Base-by-base conservation (phyloP, 1,139 yeast genomes). In the Suhomyces kunorum region DNA sequence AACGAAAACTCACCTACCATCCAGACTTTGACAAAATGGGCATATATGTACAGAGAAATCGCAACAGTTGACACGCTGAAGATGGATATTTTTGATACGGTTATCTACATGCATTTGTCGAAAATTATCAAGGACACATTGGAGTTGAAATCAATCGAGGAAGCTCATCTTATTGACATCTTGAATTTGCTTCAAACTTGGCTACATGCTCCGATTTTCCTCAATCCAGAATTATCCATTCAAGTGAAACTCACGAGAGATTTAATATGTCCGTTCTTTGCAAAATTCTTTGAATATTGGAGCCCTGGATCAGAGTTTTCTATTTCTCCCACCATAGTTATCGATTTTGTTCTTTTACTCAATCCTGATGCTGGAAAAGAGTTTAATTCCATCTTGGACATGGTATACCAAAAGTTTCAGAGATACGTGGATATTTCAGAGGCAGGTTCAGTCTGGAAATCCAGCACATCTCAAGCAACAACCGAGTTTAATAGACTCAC, bases 271-370 rank as follows among this genome's bases (percentile, higher is more conserved):
- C 65, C 65, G 1, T 47, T 41, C 11, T 46, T 58, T 9, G 20
- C 33, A 8, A 19, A 38, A 3, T 29, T 39, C 6, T 33, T 55
- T 2, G 38, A 46, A 18, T 28, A 34, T 4, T 58, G 61, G 61
- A 28, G 34, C 5, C 54, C 54, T 3, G 46, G 47, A 9, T 23
- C 18, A 5, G 26, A 35, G 5, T 22, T 12, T n/a, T 6, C 24
- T 12, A 32, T 33, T 13, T 45, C 47, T 16, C 43, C 47, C 8
- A 42, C 50, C 5, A 36, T 28, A 22, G 15, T 56, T 11, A 47
- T 57, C 2, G 64, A 59, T 27, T 58, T 50, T 36, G 47, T 56
- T 11, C 38, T 53, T 4, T 29, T 52, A 2, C 42, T 61, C 17
- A 41, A 48, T 3, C 42, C 49, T 2, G 53, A 49, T 12, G 51